Conservation (phyloP, 2,329 filamentous ascomycete genomes). For the Claviceps spartinae region DNA sequence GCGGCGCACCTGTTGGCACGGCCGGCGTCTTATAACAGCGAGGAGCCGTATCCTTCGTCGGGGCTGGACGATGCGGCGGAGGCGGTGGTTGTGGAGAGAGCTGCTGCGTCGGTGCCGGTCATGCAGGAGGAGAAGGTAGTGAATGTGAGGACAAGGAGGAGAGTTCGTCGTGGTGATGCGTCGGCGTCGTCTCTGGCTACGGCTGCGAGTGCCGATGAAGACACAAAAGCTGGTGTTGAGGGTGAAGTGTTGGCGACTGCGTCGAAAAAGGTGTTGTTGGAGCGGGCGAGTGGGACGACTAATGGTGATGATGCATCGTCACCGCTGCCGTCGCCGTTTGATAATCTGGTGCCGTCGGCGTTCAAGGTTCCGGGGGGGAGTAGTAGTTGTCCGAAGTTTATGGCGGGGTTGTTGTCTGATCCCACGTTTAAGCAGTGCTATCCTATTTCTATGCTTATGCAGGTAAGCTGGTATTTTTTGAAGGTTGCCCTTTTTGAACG, state of each 20-base stretch:
- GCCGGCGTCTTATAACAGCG: neutral
- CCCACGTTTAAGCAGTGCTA: constrained; percentile 60
- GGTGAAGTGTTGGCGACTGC: neutral
- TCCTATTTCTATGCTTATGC: constrained; percentile 71
- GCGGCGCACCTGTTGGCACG: neutral
- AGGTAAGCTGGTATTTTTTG: constrained; percentile 32
- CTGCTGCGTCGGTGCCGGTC: too few species aligned
- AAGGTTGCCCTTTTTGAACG: neutral
- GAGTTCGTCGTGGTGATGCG: too few species aligned
- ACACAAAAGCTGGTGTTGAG: neutral
- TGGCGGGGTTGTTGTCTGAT: constrained; percentile 52
- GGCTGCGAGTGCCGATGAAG: neutral
- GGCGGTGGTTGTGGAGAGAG: too few species aligned
- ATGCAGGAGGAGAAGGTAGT: too few species aligned
- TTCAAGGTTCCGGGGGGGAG: constrained; percentile 39
- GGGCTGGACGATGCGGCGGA: neutral
- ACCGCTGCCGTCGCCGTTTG: constrained; percentile 51
- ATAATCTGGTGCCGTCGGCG: constrained; percentile 48
- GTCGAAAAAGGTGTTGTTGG: neutral
- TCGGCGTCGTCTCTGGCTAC: too few species aligned
- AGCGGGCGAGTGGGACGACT: neutral
- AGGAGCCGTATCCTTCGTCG: neutral
- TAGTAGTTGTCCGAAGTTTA: constrained; percentile 49
- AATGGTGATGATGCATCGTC: neutral
- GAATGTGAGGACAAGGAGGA: too few species aligned